These are phyloP conservation scores for Phytophthora idaei DNA, from an alignment of 352 stramenopile species.

Conservation along the genomic window DNA sequence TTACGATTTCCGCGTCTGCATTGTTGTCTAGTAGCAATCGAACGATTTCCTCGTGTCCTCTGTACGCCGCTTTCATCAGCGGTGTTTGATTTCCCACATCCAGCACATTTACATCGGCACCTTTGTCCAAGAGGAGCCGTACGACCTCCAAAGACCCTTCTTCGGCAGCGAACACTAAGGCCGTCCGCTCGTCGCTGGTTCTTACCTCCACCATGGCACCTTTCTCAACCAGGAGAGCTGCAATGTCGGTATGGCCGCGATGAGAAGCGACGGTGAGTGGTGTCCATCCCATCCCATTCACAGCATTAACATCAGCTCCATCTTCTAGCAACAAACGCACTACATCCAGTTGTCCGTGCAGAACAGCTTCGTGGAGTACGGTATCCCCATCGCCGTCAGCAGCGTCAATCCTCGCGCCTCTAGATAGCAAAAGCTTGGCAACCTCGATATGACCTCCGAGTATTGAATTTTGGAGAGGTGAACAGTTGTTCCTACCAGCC, in stretches of 20 bases:
- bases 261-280: neutral
- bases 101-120: neutral
- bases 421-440: neutral
- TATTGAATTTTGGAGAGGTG: neutral
- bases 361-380: neutral
- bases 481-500: neutral
- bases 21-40: neutral
- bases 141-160: neutral
- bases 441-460: neutral
- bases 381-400: neutral
- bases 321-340: neutral
- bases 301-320: neutral
- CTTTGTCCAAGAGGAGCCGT: neutral
- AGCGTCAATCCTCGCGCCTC: neutral
- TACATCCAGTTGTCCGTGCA: neutral
- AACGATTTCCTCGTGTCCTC: neutral
- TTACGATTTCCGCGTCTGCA: neutral
- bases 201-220: neutral
- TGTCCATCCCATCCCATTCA: neutral
- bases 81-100: neutral
- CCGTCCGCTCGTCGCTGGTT: neutral
- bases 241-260: neutral
- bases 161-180: neutral
- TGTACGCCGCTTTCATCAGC: neutral
- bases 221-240: neutral